Evolutionary conservation across 805 yeast genomes (phyloP), one percentile per base, ranked within the genome.

Genomic region (Jamesozyma jinghongensis): DNA sequence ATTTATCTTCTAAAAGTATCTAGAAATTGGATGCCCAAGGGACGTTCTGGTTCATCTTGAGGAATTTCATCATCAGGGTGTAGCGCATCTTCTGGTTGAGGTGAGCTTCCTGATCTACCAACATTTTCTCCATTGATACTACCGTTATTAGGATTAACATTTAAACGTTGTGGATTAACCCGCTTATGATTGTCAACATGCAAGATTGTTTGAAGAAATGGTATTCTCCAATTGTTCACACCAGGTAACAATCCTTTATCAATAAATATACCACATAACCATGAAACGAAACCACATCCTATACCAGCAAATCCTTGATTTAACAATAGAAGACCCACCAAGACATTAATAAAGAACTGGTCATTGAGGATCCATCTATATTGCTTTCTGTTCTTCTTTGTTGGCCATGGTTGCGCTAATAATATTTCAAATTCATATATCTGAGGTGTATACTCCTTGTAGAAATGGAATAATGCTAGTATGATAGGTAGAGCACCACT

Each of bases 41-140:
- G 75, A 38, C 85, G 59, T 11, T 70, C 74, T 0, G 84, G 84
- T 14, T 78, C 77, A 42, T 75, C 82, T 7, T 74, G 73, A 36
- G 73, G 54, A 16, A 66, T 68, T 22, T 59, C 67, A 10, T 54
- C 57, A 7, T 47, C 50, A 17, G 33, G 34, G 11, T 35, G 29
- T 16, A 19, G 8, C 16, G 22, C 22, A n/a, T 29, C 32, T 17
- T 13, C 27, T 17, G 28, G 37, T 6, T 25, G 12, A 6, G 17
- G 12, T 3, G 28, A 32, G 16, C 18, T 26, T 13, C 16, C 16
- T 18, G 32, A 34, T 17, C 12, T 25, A 22, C 22, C 25, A 5
- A 28, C 20, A 14, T 18, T 27, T 7, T 7, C 25, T 40, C 12
- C 42, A 39, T 39, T 36, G 26, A 33, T 17, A 20, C 3, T 33